phyloP scores from a whole-genome alignment of 495 filamentous ascomycete genomes.

The Xylaria sp. region DNA sequence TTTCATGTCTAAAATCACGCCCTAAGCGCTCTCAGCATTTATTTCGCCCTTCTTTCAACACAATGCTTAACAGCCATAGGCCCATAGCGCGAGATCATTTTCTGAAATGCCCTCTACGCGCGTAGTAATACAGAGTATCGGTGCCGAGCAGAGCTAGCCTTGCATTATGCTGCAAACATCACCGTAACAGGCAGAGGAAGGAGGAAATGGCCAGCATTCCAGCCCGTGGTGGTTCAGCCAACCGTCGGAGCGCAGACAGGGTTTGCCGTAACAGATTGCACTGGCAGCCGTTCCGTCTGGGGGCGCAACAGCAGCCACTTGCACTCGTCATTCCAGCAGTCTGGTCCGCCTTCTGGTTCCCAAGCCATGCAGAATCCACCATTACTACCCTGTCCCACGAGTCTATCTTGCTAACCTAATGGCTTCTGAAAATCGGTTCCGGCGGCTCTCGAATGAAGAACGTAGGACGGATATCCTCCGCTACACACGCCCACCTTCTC shows the following conservation, averaged over 20 bases:
- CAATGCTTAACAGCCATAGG: neutral
- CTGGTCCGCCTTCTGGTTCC: neutral
- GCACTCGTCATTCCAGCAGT: slow-evolving; percentile 8
- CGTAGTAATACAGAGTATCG: neutral
- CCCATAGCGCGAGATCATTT: neutral
- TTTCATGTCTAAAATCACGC: neutral
- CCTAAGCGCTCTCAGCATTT: neutral
- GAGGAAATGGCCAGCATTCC: neutral
- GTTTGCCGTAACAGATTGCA: neutral
- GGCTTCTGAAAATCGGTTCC: slow-evolving; percentile 9
- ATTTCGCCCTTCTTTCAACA: neutral
- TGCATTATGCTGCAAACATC: neutral
- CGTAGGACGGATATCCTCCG: neutral
- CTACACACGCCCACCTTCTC: neutral
- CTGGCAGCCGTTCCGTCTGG: neutral
- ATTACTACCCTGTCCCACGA: neutral
- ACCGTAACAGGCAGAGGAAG: neutral
- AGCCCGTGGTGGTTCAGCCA: neutral
- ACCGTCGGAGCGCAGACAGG: neutral
- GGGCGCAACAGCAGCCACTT: neutral
- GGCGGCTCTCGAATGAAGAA: neutral
- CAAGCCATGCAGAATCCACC: neutral
- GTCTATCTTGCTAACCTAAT: too few relatives aligned
- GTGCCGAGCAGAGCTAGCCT: neutral
- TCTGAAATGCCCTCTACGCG: neutral